Evolutionary conservation across 495 filamentous ascomycete species (phyloP), one percentile per base, ranked within the genome.

Genomic region (Penicillium dipodomyicola): DNA sequence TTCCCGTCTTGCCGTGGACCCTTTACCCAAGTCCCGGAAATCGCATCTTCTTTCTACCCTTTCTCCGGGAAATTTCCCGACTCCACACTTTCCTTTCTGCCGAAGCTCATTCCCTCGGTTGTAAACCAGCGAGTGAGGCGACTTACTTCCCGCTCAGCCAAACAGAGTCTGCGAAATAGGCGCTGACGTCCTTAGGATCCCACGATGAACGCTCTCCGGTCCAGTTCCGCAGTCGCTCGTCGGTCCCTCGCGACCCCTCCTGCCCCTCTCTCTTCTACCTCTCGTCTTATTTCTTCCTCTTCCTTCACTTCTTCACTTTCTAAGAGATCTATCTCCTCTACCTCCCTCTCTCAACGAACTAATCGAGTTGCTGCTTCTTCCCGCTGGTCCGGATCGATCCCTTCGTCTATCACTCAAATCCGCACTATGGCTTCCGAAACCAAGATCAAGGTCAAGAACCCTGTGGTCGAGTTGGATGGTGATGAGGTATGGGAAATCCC

Each of bases 381-480:
- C 69, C 71, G 59, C 71, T 74, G 64, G 65, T 67, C 64, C 72
- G 67, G 67, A 65, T 58, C 67, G 54, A 65, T 54, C 52, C 59
- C 65, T 39, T 58, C 67, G 17, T 63, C 65, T 54, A 54, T 65
- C 44, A 66, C 60, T 51, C 72, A 77, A 72, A 60, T 58, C 63
- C 76, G 76, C 73, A 77, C 64, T 46, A 77, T 79, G 76, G 72
- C 76, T 55, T 69, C 73, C 60, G 72, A 76, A 60, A 61, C 49
- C 60, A 96, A 96, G 85, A 97, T 97, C 80, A 90, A 94, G 81
- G 92, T 97, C 71, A 87, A 92, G 84, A 97, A 95, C 76, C 94
- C 94, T 57, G 85, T 98, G 67, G 94, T 98, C 73, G 90, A 93
- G 74, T 81, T 98, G 68, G 94, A 98, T 73, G 94, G 94, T 65